phyloP scores from a whole-genome alignment of 768 basidiomycete species.

The Phlebiopsis gigantea region DNA sequence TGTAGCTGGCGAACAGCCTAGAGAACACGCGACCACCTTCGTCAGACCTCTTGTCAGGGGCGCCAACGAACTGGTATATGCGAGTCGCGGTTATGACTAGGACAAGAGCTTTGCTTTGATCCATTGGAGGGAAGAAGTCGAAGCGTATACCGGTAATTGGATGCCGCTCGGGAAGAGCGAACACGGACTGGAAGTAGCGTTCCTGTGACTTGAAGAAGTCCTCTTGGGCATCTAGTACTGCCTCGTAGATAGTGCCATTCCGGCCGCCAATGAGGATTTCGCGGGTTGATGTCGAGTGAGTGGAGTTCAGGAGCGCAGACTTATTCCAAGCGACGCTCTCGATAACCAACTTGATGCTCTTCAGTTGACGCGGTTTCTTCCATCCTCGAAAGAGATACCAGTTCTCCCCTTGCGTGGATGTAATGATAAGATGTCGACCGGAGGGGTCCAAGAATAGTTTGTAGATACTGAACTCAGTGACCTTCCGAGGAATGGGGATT shows the following conservation, averaged over 20 bases:
- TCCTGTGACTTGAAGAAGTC: constrained; percentile 90
- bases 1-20: constrained; percentile 64
- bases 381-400: constrained; percentile 83
- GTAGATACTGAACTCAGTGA: constrained; percentile 69
- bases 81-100: constrained; percentile 81
- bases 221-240: constrained; percentile 84
- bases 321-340: constrained; percentile 93
- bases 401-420: constrained; percentile 85
- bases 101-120: constrained; percentile 61
- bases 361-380: constrained; percentile 79
- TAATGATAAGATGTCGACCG: constrained; percentile 84
- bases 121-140: constrained; percentile 64
- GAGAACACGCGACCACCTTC: constrained; percentile 76
- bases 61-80: constrained; percentile 86
- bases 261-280: constrained; percentile 85
- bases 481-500: constrained; percentile 70
- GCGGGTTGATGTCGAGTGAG: constrained; percentile 68
- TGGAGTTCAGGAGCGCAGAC: constrained; percentile 53
- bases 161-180: constrained; percentile 73
- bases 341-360: constrained; percentile 79
- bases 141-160: constrained; percentile 83
- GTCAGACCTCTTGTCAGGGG: constrained; percentile 59
- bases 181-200: constrained; percentile 68
- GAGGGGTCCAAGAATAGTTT: constrained; percentile 91
- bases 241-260: constrained; percentile 84